Conservation (phyloP, 164 flowering plant genomes). For the Annona cherimola region DNA sequence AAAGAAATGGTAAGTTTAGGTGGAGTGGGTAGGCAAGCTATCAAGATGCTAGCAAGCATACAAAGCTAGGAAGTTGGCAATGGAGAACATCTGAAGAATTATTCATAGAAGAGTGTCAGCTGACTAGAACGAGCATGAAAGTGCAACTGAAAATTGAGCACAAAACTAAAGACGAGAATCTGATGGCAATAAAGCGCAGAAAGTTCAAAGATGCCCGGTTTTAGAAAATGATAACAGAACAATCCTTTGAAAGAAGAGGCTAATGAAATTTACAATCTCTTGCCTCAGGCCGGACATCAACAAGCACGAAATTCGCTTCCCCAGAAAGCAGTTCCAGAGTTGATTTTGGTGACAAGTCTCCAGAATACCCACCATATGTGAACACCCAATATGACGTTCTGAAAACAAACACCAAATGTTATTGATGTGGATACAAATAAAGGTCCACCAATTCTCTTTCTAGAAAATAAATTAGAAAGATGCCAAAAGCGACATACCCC, state of each 20-base stretch:
- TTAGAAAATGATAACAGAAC: not conserved
- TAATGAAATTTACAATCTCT: constrained; percentile 59
- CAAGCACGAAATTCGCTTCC: constrained; percentile 52
- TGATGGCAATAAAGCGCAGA: not conserved
- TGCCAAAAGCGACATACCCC: constrained; percentile 51
- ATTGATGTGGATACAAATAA: constrained; percentile 19
- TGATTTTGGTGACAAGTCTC: constrained; percentile 69
- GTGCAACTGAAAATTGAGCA: not conserved
- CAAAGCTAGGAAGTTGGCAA: not conserved
- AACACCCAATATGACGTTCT: constrained; percentile 68
- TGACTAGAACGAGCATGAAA: not conserved
- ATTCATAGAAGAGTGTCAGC: not conserved
- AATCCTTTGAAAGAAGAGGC: constrained; percentile 31
- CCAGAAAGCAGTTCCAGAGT: constrained; percentile 59
- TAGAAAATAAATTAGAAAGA: not conserved
- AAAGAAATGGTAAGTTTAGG: not conserved
- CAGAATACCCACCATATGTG: constrained; percentile 82
- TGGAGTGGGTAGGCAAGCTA: not conserved
- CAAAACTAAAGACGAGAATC: not conserved
- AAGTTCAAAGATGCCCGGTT: not conserved
- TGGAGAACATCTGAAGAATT: not conserved
- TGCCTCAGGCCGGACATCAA: constrained; percentile 98
- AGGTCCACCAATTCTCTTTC: not conserved
- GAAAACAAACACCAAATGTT: constrained; percentile 55
- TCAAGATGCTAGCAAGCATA: not conserved